These are phyloP conservation scores for Chrysanthemum lavandulifolium DNA, from an alignment of 129 eudicot species.

Conservation along the genomic window DNA sequence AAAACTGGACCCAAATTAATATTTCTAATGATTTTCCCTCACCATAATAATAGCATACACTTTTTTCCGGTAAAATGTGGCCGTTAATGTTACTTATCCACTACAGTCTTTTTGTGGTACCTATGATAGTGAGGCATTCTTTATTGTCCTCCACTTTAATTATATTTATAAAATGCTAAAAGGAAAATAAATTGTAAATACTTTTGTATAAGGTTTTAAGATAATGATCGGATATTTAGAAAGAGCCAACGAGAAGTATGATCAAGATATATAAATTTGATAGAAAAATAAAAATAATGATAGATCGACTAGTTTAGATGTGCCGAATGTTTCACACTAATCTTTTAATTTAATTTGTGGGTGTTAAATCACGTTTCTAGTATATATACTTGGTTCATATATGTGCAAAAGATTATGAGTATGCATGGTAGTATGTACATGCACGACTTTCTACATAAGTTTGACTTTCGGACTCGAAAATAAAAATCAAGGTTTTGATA, in stretches of 20 bases:
- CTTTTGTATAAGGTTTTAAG: background rate
- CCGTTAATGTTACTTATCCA: slow-evolving; percentile 19
- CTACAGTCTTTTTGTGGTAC: slow-evolving; percentile 23
- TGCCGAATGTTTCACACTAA: too few species aligned
- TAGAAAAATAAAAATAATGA: too few species aligned
- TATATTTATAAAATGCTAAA: background rate
- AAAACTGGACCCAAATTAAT: slow-evolving; percentile 27
- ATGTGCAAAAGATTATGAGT: too few species aligned
- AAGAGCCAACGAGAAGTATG: background rate
- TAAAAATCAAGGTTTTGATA: too few species aligned
- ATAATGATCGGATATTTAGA: background rate
- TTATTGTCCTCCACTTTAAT: slow-evolving; percentile 19
- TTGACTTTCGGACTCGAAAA: too few species aligned
- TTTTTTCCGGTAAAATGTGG: background rate
- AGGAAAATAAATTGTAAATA: background rate
- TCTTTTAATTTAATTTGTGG: too few species aligned
- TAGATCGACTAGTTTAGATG: too few species aligned
- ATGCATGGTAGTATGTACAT: too few species aligned
- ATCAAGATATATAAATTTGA: too few species aligned
- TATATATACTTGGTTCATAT: too few species aligned
- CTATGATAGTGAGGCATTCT: background rate
- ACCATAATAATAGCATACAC: background rate
- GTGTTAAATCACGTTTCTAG: too few species aligned
- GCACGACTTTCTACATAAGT: too few species aligned
- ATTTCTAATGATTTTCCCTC: slow-evolving; percentile 14